These are phyloP conservation scores for Microbotryum violaceum DNA, from an alignment of 1,284 basidiomycete genomes.

Conservation along the genomic window DNA sequence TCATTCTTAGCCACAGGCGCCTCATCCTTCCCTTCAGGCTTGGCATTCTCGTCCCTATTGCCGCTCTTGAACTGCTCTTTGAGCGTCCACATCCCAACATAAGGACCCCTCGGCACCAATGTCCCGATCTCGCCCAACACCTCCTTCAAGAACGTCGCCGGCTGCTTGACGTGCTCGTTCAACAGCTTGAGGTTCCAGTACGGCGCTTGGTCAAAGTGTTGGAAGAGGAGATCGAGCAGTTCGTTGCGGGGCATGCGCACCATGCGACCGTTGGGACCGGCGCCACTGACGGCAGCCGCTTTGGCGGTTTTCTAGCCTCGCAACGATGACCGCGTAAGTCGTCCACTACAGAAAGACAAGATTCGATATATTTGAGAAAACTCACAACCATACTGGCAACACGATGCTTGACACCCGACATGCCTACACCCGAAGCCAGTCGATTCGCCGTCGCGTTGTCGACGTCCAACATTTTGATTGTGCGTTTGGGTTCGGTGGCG, in stretches of 20 bases:
- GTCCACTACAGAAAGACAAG: too few species aligned
- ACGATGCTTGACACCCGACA: constrained; percentile 25
- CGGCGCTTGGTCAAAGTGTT: constrained; percentile 65
- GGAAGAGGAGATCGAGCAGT: constrained; percentile 76
- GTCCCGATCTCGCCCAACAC: constrained; percentile 72
- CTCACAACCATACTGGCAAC: constrained; percentile 35
- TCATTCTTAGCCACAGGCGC: too few species aligned
- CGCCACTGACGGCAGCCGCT: constrained; percentile 23
- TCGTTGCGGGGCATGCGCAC: constrained; percentile 75
- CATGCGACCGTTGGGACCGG: constrained; percentile 38
- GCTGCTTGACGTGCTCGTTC: constrained; percentile 76
- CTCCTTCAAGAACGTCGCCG: constrained; percentile 83
- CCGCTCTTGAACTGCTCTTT: constrained; percentile 16
- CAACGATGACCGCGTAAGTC: not conserved
- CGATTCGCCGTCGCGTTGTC: constrained; percentile 40
- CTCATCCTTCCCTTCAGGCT: too few species aligned
- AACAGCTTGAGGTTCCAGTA: constrained; percentile 69
- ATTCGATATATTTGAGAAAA: not conserved
- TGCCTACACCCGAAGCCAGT: constrained; percentile 34
- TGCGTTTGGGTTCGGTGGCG: constrained; percentile 41
- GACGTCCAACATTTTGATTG: constrained; percentile 41
- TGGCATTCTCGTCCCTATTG: too few species aligned
- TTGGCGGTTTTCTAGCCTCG: constrained; percentile 24
- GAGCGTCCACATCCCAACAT: constrained; percentile 45
- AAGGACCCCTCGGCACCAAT: constrained; percentile 66